Percentiles rank a stretch among this genome's conserved stretches.
Conservation (phyloP, 306 rosid species). For the Vachellia pachyceras region DNA sequence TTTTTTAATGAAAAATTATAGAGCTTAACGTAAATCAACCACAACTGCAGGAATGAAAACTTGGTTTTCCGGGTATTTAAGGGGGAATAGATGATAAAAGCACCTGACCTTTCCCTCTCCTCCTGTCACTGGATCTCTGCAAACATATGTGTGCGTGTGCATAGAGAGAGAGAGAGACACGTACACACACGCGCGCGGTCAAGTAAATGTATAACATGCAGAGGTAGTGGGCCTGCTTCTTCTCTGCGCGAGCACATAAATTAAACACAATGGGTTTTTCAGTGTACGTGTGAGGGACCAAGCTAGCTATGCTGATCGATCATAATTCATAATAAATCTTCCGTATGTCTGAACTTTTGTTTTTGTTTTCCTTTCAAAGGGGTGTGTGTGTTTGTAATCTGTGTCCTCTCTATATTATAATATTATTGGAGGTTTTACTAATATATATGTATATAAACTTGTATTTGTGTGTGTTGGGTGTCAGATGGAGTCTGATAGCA, state of each 20-base stretch:
- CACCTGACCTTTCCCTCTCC: too few species aligned
- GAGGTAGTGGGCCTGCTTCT: background rate
- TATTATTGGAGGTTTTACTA: background rate
- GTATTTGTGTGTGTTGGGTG: background rate
- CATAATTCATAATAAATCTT: background rate
- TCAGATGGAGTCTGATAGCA: slow-evolving; percentile 15
- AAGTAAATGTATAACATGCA: background rate
- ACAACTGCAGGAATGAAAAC: too few species aligned
- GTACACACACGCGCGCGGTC: too few species aligned
- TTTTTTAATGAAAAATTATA: background rate
- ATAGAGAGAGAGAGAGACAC: too few species aligned
- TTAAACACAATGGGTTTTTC: background rate
- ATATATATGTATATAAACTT: background rate
- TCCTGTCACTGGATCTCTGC: too few species aligned
- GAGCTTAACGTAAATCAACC: background rate
- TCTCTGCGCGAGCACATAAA: background rate
- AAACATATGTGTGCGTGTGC: too few species aligned
- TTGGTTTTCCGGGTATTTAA: too few species aligned
- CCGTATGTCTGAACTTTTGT: background rate
- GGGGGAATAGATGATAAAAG: too few species aligned
- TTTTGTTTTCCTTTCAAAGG: background rate
- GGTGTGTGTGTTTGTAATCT: background rate
- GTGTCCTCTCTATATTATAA: background rate
- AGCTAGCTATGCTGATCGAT: background rate
- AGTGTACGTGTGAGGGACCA: background rate